A percentile compares a stretch with the other conserved stretches of the same genome.
These are phyloP conservation scores for Penicillium dipodomyicola DNA, from an alignment of 495 filamentous ascomycete species.

Conservation along the genomic window DNA sequence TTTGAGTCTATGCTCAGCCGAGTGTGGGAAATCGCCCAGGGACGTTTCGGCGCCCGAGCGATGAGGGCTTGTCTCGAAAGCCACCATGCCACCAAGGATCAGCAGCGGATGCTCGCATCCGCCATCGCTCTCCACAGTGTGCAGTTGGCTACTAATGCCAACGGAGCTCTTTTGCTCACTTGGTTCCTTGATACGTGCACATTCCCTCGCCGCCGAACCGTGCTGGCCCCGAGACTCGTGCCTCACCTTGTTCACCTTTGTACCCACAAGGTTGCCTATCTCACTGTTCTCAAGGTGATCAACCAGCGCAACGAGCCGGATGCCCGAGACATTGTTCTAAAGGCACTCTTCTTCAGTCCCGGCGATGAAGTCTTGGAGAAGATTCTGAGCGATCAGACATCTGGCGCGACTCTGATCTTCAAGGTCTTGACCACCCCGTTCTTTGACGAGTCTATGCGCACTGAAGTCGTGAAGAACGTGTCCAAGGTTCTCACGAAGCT, in stretches of 20 bases:
- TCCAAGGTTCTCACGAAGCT: slow-evolving; percentile 83
- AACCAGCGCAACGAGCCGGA: slow-evolving; percentile 95
- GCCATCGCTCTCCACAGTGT: slow-evolving; percentile 95
- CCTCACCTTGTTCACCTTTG: slow-evolving; percentile 96
- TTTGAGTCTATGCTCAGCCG: slow-evolving; percentile 95
- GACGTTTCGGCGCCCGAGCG: slow-evolving; percentile 88
- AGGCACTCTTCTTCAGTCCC: slow-evolving; percentile 90
- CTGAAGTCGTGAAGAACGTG: slow-evolving; percentile 85
- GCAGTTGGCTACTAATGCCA: slow-evolving; percentile 92
- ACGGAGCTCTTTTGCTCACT: slow-evolving; percentile 88
- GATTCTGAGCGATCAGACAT: slow-evolving; percentile 86
- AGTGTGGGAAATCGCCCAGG: slow-evolving; percentile 93
- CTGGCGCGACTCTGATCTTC: slow-evolving; percentile 94
- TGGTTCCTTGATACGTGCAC: slow-evolving; percentile 99
- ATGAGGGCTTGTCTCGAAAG: slow-evolving; percentile 98
- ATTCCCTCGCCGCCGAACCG: slow-evolving; percentile 86
- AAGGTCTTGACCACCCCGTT: slow-evolving; percentile 97
- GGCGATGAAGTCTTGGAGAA: slow-evolving; percentile 86
- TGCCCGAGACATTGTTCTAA: slow-evolving; percentile 86
- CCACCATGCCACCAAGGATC: slow-evolving; percentile 90
- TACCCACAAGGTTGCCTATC: slow-evolving; percentile 97
- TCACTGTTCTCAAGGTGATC: slow-evolving; percentile 97
- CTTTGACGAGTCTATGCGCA: slow-evolving; percentile 88
- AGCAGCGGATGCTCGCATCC: slow-evolving; percentile 92
- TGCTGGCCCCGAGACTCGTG: slow-evolving; percentile 87